Conservation (phyloP, 495 filamentous ascomycete species). For the Penicillium herquei region DNA sequence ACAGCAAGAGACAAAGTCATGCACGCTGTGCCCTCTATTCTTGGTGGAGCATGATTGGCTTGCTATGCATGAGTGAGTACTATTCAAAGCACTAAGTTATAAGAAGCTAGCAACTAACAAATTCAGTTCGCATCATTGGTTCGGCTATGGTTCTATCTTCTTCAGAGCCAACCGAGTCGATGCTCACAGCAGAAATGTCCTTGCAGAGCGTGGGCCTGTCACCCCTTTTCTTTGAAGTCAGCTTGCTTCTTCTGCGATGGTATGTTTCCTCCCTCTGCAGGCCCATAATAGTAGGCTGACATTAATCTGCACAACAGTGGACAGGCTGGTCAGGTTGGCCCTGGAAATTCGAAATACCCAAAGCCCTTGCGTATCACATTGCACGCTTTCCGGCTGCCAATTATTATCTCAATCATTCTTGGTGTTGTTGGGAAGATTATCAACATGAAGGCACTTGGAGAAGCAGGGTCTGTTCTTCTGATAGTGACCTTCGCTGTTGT, state of each 20-base stretch:
- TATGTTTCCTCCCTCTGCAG: conserved; percentile 8
- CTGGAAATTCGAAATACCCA: conserved; percentile 31
- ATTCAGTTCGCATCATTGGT: conserved; percentile 30
- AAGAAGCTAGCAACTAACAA: neutral
- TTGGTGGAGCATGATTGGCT: conserved; percentile 31
- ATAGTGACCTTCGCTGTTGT: conserved; percentile 28
- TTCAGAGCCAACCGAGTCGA: conserved; percentile 14
- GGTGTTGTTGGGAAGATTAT: conserved; percentile 26
- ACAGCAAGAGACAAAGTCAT: conserved; percentile 20
- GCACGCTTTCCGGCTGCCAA: conserved; percentile 28
- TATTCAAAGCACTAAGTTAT: neutral
- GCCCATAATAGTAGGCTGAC: neutral
- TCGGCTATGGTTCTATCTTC: conserved; percentile 28
- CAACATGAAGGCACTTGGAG: conserved; percentile 15
- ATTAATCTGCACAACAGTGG: conserved; percentile 18
- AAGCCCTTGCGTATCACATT: conserved; percentile 12
- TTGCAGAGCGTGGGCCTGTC: conserved; percentile 35
- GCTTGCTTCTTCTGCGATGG: conserved; percentile 32
- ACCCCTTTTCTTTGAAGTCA: conserved; percentile 36
- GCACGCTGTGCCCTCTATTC: conserved; percentile 28
- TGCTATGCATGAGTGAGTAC: conserved; percentile 27
- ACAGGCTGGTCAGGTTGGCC: conserved; percentile 29
- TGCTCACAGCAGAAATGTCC: conserved; percentile 25
- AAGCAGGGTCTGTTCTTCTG: conserved; percentile 26
- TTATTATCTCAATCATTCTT: conserved; percentile 25